Percentiles rank a stretch among this genome's conserved stretches.
phyloP scores from a whole-genome alignment of 1,284 basidiomycete genomes.

The Abortiporus biennis region DNA sequence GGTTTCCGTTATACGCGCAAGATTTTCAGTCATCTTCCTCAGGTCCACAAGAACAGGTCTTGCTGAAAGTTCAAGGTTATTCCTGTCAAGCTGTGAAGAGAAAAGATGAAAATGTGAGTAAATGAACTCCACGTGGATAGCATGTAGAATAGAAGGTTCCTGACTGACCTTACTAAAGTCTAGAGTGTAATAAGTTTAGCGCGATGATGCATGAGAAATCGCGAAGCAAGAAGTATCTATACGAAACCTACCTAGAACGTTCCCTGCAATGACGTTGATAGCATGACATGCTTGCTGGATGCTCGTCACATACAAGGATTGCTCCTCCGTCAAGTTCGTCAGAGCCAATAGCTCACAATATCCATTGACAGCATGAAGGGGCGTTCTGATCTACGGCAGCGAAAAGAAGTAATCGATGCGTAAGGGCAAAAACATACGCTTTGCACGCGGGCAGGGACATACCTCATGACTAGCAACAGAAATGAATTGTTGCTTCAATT shows the following conservation, averaged over 20 bases:
- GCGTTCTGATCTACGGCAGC: constrained; percentile 22
- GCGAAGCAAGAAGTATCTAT: background rate
- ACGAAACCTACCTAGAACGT: constrained; percentile 21
- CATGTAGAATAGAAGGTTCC: no score
- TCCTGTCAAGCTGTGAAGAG: constrained; percentile 18
- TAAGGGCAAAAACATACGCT: background rate
- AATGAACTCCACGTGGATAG: background rate
- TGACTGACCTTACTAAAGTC: constrained; percentile 4
- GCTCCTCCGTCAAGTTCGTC: constrained; percentile 23
- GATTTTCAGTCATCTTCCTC: constrained; percentile 24
- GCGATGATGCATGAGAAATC: background rate
- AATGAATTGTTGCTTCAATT: constrained; percentile 28
- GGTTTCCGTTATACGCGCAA: constrained; percentile 22
- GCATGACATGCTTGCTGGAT: constrained; percentile 28
- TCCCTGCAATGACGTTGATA: constrained; percentile 27
- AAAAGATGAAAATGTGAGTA: background rate
- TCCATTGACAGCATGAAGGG: constrained; percentile 26
- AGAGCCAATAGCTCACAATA: constrained; percentile 25
- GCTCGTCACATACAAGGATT: constrained; percentile 22
- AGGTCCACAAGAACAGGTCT: constrained; percentile 23
- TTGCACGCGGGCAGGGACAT: no score
- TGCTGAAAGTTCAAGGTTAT: constrained; percentile 24
- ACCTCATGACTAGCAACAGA: constrained; percentile 27
- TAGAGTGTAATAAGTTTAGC: background rate
- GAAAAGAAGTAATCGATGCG: background rate